Conservation (phyloP, 306 rosid species). For the Elaeagnus macrophylla region DNA sequence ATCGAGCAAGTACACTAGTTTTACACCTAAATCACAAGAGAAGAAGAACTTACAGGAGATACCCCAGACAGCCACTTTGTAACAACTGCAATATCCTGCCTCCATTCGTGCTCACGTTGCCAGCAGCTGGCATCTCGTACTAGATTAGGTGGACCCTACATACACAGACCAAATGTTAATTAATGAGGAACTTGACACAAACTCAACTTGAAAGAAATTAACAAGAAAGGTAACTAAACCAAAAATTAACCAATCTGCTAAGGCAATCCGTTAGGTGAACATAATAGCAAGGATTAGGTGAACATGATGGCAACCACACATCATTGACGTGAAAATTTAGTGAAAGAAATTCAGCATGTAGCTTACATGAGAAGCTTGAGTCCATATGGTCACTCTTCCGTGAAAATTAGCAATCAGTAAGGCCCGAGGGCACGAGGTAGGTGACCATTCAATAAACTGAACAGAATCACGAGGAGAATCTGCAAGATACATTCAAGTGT, state of each 20-base stretch:
- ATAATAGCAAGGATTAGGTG: not conserved
- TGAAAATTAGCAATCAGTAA: conserved; percentile 88
- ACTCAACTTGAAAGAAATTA: not conserved
- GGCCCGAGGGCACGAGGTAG: conserved; percentile 77
- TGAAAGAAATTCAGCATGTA: conserved; percentile 8
- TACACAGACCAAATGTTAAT: conserved; percentile 24
- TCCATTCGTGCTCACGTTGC: conserved; percentile 96
- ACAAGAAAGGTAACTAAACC: not conserved
- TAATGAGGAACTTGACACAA: conserved; percentile 2
- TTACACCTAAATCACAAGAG: conserved; percentile 4
- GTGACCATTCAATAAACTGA: conserved; percentile 99
- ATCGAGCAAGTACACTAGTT: not conserved
- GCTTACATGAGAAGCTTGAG: conserved; percentile 91
- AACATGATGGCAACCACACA: not conserved
- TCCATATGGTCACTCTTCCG: conserved; percentile 96
- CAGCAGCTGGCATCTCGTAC: conserved; percentile 86
- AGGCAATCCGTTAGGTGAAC: not conserved
- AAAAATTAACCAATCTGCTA: not conserved
- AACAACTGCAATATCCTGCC: conserved; percentile 98
- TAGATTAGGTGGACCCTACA: conserved; percentile 80
- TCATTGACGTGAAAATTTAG: conserved; percentile 11
- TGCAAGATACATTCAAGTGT: conserved; percentile 31
- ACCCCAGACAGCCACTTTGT: conserved; percentile 96
- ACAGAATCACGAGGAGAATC: conserved; percentile 99
- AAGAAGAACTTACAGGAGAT: conserved; percentile 61